Evolutionary conservation across 208 protist species (phyloP).

Genomic region (Trypanosoma cruzi): DNA sequence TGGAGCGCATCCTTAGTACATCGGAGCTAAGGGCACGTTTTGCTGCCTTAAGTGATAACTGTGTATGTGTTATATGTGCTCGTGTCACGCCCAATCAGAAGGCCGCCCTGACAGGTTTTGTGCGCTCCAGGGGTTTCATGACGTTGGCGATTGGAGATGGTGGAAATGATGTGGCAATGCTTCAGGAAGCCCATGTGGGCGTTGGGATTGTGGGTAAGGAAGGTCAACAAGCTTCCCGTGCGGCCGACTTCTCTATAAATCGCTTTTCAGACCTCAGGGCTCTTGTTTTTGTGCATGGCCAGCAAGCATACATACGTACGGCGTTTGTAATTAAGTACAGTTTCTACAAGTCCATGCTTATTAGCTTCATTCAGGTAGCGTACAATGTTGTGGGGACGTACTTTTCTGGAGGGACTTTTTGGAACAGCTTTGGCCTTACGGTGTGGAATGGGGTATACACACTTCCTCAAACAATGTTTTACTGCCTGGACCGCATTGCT

Average conservation of each 20-base stretch:
- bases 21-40: slow-evolving; percentile 47
- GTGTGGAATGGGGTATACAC: slow-evolving; percentile 94
- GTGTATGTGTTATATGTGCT: slow-evolving; percentile 94
- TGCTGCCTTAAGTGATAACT: slow-evolving; percentile 48
- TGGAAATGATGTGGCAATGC: slow-evolving; percentile 96
- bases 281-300: slow-evolving; percentile 96
- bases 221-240: slow-evolving; percentile 91
- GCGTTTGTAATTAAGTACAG: slow-evolving; percentile 96
- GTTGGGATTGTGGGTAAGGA: slow-evolving; percentile 94
- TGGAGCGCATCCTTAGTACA: slow-evolving; percentile 70
- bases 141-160: slow-evolving; percentile 96
- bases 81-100: slow-evolving; percentile 96
- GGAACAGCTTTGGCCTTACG: slow-evolving; percentile 89
- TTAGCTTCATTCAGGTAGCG: slow-evolving; percentile 92
- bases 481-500: slow-evolving; percentile 87
- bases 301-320: slow-evolving; percentile 91
- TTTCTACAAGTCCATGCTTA: slow-evolving; percentile 98
- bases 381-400: slow-evolving; percentile 77
- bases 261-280: slow-evolving; percentile 93
- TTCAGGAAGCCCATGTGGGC: slow-evolving; percentile 94
- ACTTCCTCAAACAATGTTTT: slow-evolving; percentile 87
- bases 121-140: slow-evolving; percentile 54
- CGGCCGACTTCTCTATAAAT: slow-evolving; percentile 94
- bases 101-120: slow-evolving; percentile 83
- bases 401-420: slow-evolving; percentile 88